Evolutionary conservation across 306 rosid genomes (phyloP).

Genomic region (Vigna trinervia): DNA sequence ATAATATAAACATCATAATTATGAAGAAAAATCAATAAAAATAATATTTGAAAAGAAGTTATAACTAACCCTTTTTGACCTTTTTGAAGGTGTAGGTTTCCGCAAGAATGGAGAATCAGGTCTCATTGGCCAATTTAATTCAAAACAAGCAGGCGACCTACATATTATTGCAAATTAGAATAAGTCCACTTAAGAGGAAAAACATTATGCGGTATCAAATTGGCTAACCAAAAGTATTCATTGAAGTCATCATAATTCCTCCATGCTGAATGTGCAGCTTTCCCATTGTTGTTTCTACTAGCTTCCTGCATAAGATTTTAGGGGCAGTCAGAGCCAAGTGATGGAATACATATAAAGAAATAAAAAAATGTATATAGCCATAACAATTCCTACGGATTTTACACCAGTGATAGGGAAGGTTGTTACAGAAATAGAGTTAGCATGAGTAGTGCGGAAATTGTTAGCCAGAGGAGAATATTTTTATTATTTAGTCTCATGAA

Average conservation of each 20-base stretch:
- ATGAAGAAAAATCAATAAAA: slow-evolving; percentile 2
- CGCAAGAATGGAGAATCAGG: slow-evolving; percentile 58
- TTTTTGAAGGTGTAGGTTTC: slow-evolving; percentile 49
- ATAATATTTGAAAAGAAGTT: not conserved
- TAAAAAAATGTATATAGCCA: not conserved
- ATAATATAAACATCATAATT: not conserved
- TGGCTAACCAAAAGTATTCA: slow-evolving; percentile 92
- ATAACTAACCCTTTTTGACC: slow-evolving; percentile 78
- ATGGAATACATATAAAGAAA: slow-evolving; percentile 6
- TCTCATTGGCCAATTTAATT: slow-evolving; percentile 87
- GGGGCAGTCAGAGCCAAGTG: not conserved
- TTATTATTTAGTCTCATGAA: too few relatives aligned
- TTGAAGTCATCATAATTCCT: slow-evolving; percentile 97
- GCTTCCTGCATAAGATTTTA: slow-evolving; percentile 70
- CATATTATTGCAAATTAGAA: slow-evolving; percentile 51
- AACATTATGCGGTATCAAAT: not conserved
- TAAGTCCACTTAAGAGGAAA: slow-evolving; percentile 20
- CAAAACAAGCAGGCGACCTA: slow-evolving; percentile 95
- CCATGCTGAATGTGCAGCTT: slow-evolving; percentile 98
- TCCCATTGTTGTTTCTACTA: slow-evolving; percentile 70
- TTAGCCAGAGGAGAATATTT: too few relatives aligned
- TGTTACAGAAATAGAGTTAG: too few relatives aligned
- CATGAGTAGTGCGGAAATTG: too few relatives aligned
- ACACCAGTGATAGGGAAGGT: too few relatives aligned
- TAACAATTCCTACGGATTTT: too few relatives aligned